phyloP scores from a whole-genome alignment of 2,329 filamentous ascomycete genomes.

The Epichloe bromicola region DNA sequence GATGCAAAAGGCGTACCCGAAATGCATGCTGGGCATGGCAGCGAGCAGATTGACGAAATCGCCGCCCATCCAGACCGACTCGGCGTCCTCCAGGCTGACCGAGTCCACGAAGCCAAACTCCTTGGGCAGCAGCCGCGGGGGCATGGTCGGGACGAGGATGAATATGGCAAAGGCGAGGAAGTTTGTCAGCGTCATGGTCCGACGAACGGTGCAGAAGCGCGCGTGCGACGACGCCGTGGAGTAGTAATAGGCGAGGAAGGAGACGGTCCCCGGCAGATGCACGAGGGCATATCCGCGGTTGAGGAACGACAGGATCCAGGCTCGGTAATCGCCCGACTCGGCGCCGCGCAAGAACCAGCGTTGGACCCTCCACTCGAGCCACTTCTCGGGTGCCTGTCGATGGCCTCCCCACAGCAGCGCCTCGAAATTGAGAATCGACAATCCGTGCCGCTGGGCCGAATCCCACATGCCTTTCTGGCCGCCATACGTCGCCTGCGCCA shows the following conservation, averaged over 20 bases:
- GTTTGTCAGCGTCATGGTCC: slow-evolving; percentile 44
- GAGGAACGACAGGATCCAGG: slow-evolving; percentile 44
- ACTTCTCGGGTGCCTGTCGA: slow-evolving; percentile 4
- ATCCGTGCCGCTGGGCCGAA: slow-evolving; percentile 3
- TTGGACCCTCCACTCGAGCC: slow-evolving; percentile 33
- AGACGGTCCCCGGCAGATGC: slow-evolving; percentile 58
- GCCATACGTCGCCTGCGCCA: slow-evolving; percentile 7
- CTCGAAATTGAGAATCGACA: slow-evolving; percentile 5
- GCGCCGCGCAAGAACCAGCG: slow-evolving; percentile 41
- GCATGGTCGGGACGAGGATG: slow-evolving; percentile 44
- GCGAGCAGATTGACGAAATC: slow-evolving; percentile 44
- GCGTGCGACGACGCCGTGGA: slow-evolving; percentile 50
- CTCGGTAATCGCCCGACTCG: slow-evolving; percentile 23
- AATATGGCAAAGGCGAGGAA: slow-evolving; percentile 42
- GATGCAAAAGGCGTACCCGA: slow-evolving; percentile 40
- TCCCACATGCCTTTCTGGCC: slow-evolving; percentile 25
- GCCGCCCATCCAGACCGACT: slow-evolving; percentile 13
- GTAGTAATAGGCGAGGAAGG: slow-evolving; percentile 48
- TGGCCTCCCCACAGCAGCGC: slow-evolving; percentile 6
- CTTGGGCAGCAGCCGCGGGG: slow-evolving; percentile 41
- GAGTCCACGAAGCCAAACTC: slow-evolving; percentile 43
- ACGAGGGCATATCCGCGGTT: slow-evolving; percentile 61
- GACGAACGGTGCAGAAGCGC: slow-evolving; percentile 36
- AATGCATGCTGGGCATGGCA: slow-evolving; percentile 44
- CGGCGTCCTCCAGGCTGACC: slow-evolving; percentile 28